Percentiles rank a stretch among this genome's conserved stretches.
phyloP scores from a whole-genome alignment of 345 rosid species.

The Eucalyptus camaldulensis region DNA sequence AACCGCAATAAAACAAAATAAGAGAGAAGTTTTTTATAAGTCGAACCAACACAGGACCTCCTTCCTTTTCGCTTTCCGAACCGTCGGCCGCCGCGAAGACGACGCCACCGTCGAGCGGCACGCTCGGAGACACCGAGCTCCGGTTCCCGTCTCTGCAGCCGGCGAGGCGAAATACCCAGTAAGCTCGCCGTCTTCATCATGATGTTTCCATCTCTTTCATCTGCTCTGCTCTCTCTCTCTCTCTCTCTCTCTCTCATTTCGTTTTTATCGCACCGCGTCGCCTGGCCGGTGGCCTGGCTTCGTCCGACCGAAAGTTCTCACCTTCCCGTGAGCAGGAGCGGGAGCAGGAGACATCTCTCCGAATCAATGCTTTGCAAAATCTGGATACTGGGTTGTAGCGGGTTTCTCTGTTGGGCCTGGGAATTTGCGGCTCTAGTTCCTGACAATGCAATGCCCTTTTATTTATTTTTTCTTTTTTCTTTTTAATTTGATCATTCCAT shows the following conservation, averaged over 20 bases:
- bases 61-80: background rate
- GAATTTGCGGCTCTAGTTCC: background rate
- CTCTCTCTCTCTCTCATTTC: background rate
- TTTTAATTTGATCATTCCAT: background rate
- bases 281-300: background rate
- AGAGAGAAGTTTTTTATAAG: background rate
- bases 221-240: background rate
- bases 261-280: background rate
- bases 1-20: background rate
- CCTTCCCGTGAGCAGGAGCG: background rate
- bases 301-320: background rate
- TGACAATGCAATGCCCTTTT: background rate
- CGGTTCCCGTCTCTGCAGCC: background rate
- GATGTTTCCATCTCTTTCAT: background rate
- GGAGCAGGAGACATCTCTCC: background rate
- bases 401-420: background rate
- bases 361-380: background rate
- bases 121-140: background rate
- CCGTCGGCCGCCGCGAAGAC: background rate
- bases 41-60: rapidly evolving
- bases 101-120: background rate
- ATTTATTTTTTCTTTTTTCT: background rate
- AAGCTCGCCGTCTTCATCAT: background rate
- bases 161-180: background rate
- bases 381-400: background rate